A percentile compares a stretch with the other conserved stretches of the same genome.
Conservation (phyloP, 2,329 filamentous ascomycete genomes). For the Venturia asperata region DNA sequence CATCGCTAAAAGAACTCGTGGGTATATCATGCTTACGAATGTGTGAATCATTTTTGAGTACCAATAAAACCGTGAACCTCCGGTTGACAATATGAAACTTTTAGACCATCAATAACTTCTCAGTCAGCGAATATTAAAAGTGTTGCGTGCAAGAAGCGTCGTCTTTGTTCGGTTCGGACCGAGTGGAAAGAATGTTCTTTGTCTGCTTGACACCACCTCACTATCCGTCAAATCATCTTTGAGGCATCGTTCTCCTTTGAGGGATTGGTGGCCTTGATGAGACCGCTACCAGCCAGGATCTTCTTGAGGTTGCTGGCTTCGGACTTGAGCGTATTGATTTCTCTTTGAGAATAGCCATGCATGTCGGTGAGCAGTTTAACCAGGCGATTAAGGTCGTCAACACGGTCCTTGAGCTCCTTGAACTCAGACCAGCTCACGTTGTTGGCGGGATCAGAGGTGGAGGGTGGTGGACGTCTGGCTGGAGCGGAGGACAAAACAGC, state of each 20-base stretch:
- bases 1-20: not conserved
- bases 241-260: not conserved
- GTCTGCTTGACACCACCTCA: not conserved
- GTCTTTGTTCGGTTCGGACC: not conserved
- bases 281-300: not conserved
- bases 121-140: not conserved
- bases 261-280: not conserved
- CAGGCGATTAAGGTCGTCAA: not conserved
- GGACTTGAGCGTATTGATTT: not conserved
- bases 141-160: not conserved
- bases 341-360: slow-evolving; percentile 2
- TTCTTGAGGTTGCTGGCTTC: slow-evolving; percentile 5
- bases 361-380: slow-evolving; percentile 9
- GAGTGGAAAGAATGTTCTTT: not conserved
- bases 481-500: not conserved
- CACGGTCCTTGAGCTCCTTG: slow-evolving; percentile 7
- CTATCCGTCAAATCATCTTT: not conserved
- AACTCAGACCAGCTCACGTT: slow-evolving; percentile 3
- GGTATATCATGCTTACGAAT: slow-evolving; percentile 7
- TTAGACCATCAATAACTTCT: not conserved
- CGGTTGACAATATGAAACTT: not conserved
- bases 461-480: not conserved
- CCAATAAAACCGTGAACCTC: not conserved
- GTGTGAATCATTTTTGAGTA: not conserved
- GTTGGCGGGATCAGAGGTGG: not conserved